phyloP scores from a whole-genome alignment of 1,139 yeast genomes.

The Candida dubliniensis region DNA sequence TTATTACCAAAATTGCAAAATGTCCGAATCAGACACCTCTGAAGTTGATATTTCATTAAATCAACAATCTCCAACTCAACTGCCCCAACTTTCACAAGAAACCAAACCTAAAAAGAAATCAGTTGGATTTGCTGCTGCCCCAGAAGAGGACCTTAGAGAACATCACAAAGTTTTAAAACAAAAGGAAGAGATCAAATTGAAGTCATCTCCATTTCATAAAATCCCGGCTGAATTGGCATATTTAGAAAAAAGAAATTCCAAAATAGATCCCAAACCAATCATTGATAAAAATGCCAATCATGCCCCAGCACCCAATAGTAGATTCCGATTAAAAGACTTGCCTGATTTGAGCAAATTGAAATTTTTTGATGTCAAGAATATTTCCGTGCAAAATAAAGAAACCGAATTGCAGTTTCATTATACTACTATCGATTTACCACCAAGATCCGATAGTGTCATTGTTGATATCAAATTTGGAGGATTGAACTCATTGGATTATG shows the following conservation, averaged over 20 bases:
- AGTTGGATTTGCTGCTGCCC: conserved; percentile 46
- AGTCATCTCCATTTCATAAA: conserved; percentile 39
- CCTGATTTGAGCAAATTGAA: conserved; percentile 31
- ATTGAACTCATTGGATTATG: conserved; percentile 40
- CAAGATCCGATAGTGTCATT: conserved; percentile 31
- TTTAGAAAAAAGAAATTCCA: conserved; percentile 25
- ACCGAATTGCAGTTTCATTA: conserved; percentile 46
- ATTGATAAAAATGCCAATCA: conserved; percentile 4
- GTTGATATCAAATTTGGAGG: conserved; percentile 41
- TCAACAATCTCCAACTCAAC: neutral
- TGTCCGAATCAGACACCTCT: conserved; percentile 1
- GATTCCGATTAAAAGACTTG: conserved; percentile 9
- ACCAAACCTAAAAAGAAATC: conserved; percentile 23
- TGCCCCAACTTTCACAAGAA: conserved; percentile 1
- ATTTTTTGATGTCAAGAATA: conserved; percentile 38
- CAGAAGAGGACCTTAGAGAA: conserved; percentile 36
- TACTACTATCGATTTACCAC: conserved; percentile 38
- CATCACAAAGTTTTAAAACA: conserved; percentile 32
- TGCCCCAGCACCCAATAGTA: conserved; percentile 7
- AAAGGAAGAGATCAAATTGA: conserved; percentile 26
- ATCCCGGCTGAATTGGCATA: conserved; percentile 48
- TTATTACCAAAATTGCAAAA: too few species aligned
- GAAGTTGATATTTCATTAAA: neutral
- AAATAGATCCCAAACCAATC: conserved; percentile 14
- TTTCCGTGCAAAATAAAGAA: conserved; percentile 43